Evolutionary conservation across 2,329 filamentous ascomycete genomes (phyloP), one percentile per base, ranked within the genome.

Genomic region (Aspergillus hortae): DNA sequence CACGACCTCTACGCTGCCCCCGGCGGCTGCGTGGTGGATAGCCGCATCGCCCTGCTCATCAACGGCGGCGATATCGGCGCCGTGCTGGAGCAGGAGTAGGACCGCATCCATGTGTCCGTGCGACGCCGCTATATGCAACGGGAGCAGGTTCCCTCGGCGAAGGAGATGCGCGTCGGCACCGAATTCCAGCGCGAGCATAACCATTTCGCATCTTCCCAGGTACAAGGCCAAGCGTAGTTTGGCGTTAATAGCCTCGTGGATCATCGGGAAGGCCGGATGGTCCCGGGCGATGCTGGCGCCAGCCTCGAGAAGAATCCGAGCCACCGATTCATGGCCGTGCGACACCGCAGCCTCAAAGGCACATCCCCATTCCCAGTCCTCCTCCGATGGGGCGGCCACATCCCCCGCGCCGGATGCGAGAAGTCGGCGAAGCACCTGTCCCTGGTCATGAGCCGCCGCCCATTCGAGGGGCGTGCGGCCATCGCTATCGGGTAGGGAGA

Each of bases 1-100:
- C 19, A 49, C 48, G 11, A 49, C 41, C n/a, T 36, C 15, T 14
- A 35, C 48, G 23, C 32, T 42, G 19, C 48, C 48, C 27, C 14
- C 48, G 40, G 17, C 41, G 15, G 32, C 30, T 14, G 48, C 38
- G 41, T 49, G 25, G 25, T 46, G 44, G 44, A 46, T 46, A 4
- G 44, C 15, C 44, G 27, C 15, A 35, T 46, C 44, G 15, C 44
- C 44, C 23, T 17, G 25, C 27, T 32, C 25, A 33, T 46, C 44
- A n/a, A 32, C 25, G 7, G 17, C n/a, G 19, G 40, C 30, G 41
- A 27, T 44, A 25, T 49, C 44, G 10, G 44, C 44, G 14, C 44
- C 44, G 7, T 46, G 23, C 23, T 32, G 12, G 23, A 46, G 44
- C 6, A 48, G 27, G 2, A 46, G 44, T 15, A 4, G 25, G 44